phyloP scores from a whole-genome alignment of 2,329 filamentous ascomycete species.

The Periconia macrospinosa region DNA sequence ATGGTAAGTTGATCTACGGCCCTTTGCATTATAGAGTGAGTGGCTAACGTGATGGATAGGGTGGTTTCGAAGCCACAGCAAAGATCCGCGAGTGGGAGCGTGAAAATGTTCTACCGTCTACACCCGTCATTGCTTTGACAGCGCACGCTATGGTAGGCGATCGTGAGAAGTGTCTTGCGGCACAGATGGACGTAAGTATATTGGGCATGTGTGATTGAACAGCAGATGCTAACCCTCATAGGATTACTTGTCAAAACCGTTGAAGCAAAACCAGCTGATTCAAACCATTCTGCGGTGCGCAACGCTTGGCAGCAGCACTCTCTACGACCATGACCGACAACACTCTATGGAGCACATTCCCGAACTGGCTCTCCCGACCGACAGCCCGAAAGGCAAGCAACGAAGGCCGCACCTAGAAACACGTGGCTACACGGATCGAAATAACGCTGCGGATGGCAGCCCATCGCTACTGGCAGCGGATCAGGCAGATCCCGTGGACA shows the following conservation, averaged over 20 bases:
- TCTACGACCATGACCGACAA: slow-evolving; percentile 68
- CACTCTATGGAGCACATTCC: slow-evolving; percentile 30
- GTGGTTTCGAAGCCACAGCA: slow-evolving; percentile 93
- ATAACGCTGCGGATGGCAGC: slow-evolving; percentile 61
- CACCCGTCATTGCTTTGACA: slow-evolving; percentile 94
- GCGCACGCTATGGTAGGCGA: slow-evolving; percentile 99
- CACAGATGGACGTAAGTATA: slow-evolving; percentile 80
- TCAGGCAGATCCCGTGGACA: slow-evolving; percentile 62
- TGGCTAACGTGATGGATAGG: slow-evolving; percentile 57
- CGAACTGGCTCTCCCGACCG: slow-evolving; percentile 40
- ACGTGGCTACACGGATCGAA: slow-evolving; percentile 71
- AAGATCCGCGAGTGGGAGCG: slow-evolving; percentile 96
- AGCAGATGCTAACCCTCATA: slow-evolving; percentile 21
- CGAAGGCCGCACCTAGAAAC: slow-evolving; percentile 59
- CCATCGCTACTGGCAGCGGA: slow-evolving; percentile 64
- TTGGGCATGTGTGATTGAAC: background rate
- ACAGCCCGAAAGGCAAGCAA: slow-evolving; percentile 16
- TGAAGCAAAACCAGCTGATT: slow-evolving; percentile 96
- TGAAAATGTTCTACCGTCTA: slow-evolving; percentile 75
- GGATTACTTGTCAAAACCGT: slow-evolving; percentile 93
- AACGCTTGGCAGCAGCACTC: slow-evolving; percentile 75
- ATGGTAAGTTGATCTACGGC: slow-evolving; percentile 65
- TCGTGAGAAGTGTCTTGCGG: slow-evolving; percentile 95
- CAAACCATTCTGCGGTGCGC: slow-evolving; percentile 97
- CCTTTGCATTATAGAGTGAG: background rate